Base-by-base conservation (phyloP, 441 rosid species). In the Adansonia madagascariensis region DNA sequence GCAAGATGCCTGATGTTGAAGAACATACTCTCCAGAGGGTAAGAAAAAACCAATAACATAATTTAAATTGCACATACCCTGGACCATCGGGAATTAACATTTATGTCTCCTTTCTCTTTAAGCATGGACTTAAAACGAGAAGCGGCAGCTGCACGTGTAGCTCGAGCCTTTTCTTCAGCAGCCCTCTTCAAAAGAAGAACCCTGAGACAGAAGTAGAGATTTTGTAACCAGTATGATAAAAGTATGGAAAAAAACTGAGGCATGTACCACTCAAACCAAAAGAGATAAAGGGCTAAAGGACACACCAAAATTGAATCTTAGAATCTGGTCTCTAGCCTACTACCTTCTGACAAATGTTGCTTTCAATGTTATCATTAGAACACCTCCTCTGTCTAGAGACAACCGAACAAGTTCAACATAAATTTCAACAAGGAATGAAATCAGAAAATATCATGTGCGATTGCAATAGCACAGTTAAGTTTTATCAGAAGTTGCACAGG, bases 91-190 rank as follows among this genome's bases (percentile, higher is more conserved):
- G 94, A 91, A 85, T 82, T 82, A 59, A 86, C 77, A 73, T 86
- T 88, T 73, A 97, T 77, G 83, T 90, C 94, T 80, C 88, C 92
- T 71, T 75, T 88, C 52, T 97, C 98, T 44, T 46, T 88, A 80
- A 97, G 94, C 97, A 97, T 84, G 80, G 92, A 87, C 85, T 93
- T 97, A 84, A 94, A 94, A 84, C 91, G 83, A 66, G 90, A 85
- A 73, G 94, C 85, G 46, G 89, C 87, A 18, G 92, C 93, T 46
- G 89, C 87, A 64, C 93, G 97, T 67, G 85, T 78, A 81, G 92
- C 98, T 81, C 82, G 93, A 76, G 88, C 92, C 83, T 90, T 97
- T 79, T 91, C 92, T 78, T 90, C 89, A 77, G 91, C 92, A 70
- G 90, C 90, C 86, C 81, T 93, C 86, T 88, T 97, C 80, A 97